A percentile compares a stretch with the other conserved stretches of the same genome.
These are phyloP conservation scores for Chlamydomonas incerta DNA, from an alignment of 139 green algal species.

Conservation along the genomic window DNA sequence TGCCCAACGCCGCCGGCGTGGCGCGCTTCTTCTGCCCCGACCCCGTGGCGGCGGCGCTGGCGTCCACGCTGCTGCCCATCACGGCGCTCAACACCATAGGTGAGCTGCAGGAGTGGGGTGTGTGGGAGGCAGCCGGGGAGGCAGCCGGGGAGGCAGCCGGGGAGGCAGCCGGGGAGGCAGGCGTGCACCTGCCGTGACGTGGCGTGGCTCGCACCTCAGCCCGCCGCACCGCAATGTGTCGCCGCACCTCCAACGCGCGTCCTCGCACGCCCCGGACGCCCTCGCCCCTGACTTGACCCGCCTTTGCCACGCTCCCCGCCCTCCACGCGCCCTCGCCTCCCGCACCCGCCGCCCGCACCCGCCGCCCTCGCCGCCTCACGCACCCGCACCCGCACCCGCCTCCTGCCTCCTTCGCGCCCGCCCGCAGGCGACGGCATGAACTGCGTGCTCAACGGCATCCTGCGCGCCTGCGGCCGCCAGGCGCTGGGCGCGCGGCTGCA, in stretches of 20 bases:
- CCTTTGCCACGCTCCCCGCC: background rate
- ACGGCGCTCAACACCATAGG: constrained; percentile 30
- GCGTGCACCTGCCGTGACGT: no score
- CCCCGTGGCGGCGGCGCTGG: constrained; percentile 18
- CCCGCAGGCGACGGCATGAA: constrained; percentile 73
- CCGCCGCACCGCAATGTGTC: no score
- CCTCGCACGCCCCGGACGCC: no score
- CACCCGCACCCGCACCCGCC: background rate
- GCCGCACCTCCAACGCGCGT: no score
- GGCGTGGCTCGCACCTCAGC: no score
- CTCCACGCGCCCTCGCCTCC: no score
- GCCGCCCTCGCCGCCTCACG: background rate
- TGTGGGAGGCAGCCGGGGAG: no score
- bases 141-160: no score
- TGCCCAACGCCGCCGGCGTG: background rate
- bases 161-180: no score
- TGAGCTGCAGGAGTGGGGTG: background rate
- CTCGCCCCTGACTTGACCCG: no score
- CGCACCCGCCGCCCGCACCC: constrained; percentile 37
- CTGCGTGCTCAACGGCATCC: constrained; percentile 54
- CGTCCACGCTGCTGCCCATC: constrained; percentile 44
- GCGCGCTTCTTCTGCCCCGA: constrained; percentile 45
- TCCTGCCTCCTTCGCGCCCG: constrained; percentile 7
- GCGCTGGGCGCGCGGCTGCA: constrained; percentile 42
- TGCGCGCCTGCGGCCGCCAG: constrained; percentile 57